phyloP scores from a whole-genome alignment of 106 monocot genomes.

The Dendrobium catenatum region DNA sequence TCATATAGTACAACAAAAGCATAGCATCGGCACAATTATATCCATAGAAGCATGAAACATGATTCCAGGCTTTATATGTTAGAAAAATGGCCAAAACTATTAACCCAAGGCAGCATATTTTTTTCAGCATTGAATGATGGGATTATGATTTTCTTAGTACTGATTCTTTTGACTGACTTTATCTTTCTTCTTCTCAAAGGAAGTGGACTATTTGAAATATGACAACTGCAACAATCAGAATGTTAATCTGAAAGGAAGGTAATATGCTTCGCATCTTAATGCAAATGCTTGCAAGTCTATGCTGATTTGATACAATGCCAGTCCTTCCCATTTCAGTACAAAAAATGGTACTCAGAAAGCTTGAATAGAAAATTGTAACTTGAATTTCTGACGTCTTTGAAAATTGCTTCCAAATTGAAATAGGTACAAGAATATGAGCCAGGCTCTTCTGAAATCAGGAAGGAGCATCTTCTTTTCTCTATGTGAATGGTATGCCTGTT shows the following conservation, averaged over 20 bases:
- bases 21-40: background rate
- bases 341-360: background rate
- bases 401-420: background rate
- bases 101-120: background rate
- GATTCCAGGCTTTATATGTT: background rate
- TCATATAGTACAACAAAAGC: background rate
- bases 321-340: background rate
- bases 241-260: conserved; percentile 41
- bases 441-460: conserved; percentile 60
- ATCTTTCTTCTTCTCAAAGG: conserved; percentile 27
- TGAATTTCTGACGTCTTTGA: background rate
- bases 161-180: background rate
- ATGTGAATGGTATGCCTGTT: conserved; percentile 74
- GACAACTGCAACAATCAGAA: conserved; percentile 67
- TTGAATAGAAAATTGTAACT: background rate
- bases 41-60: background rate
- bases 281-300: background rate
- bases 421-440: conserved; percentile 77
- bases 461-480: conserved; percentile 80
- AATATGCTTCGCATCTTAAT: background rate
- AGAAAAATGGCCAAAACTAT: background rate
- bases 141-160: background rate
- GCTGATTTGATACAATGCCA: background rate
- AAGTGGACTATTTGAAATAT: conserved; percentile 83
- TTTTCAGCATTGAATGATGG: background rate